A percentile compares a stretch with the other conserved stretches of the same genome.
phyloP scores from a whole-genome alignment of 805 yeast species.

The Metschnikowia matae region DNA sequence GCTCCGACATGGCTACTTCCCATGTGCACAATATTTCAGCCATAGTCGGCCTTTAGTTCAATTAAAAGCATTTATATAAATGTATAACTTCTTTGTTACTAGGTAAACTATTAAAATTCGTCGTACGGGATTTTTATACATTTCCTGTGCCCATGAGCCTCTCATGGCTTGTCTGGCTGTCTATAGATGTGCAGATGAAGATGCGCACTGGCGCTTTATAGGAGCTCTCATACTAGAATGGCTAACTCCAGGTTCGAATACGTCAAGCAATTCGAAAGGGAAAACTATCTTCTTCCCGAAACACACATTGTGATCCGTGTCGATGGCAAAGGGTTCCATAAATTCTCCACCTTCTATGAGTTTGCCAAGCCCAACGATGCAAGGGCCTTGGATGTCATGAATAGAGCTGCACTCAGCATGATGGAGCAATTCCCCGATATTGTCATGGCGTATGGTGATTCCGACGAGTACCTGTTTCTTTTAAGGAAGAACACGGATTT shows the following conservation, averaged over 20 bases:
- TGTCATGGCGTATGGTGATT: constrained; percentile 84
- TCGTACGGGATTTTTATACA: not conserved
- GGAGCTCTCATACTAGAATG: constrained; percentile 35
- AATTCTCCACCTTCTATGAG: constrained; percentile 65
- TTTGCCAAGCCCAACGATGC: constrained; percentile 87
- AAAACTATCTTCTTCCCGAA: constrained; percentile 68
- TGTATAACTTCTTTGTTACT: too few relatives aligned
- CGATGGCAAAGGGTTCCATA: constrained; percentile 94
- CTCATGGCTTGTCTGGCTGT: not conserved
- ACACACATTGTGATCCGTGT: constrained; percentile 79
- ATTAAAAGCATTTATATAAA: too few relatives aligned
- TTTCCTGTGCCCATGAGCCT: not conserved
- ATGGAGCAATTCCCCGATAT: constrained; percentile 68
- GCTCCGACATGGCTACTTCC: not conserved
- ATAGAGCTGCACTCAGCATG: constrained; percentile 66
- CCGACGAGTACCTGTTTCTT: constrained; percentile 90
- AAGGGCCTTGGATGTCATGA: constrained; percentile 75
- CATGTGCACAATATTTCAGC: too few relatives aligned
- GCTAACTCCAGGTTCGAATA: constrained; percentile 87
- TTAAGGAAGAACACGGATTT: constrained; percentile 58
- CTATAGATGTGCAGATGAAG: not conserved
- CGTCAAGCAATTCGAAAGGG: constrained; percentile 76
- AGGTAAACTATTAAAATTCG: too few relatives aligned
- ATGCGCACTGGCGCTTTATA: not conserved
- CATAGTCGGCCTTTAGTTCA: not conserved